Conservation (phyloP, 768 basidiomycete species). For the Suillus tomentosus region DNA sequence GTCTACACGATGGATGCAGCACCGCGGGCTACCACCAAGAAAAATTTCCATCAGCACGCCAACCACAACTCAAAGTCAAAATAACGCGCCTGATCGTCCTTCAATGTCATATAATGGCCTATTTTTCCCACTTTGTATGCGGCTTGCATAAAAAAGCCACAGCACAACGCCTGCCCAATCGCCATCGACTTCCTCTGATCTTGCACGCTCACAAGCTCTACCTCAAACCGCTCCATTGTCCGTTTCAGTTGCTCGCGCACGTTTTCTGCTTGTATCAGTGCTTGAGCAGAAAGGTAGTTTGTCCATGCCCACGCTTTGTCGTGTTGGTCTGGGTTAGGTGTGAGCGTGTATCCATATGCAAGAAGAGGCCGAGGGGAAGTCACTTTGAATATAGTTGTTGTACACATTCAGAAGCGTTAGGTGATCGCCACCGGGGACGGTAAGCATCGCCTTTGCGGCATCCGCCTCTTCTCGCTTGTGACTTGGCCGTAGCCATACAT, state of each 20-base stretch:
- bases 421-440: constrained; percentile 94
- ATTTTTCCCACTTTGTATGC: constrained; percentile 95
- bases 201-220: constrained; percentile 67
- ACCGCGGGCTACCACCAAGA: constrained; percentile 17
- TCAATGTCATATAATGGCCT: constrained; percentile 73
- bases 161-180: constrained; percentile 81
- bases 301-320: constrained; percentile 89
- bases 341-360: constrained; percentile 3
- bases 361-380: constrained; percentile 24
- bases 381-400: constrained; percentile 87
- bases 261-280: constrained; percentile 90
- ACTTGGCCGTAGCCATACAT: constrained; percentile 91
- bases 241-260: constrained; percentile 87
- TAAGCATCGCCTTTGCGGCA: constrained; percentile 83
- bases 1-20: constrained; percentile 80
- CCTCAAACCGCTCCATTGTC: constrained; percentile 88
- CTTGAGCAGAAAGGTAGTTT: constrained; percentile 82
- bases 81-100: constrained; percentile 83
- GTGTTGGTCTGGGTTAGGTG: constrained; percentile 53
- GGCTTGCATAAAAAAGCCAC: constrained; percentile 98
- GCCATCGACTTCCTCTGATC: constrained; percentile 73
- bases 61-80: background rate
- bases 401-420: constrained; percentile 93
- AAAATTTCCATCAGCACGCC: constrained; percentile 2
- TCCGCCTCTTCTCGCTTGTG: constrained; percentile 90